Evolutionary conservation across 495 filamentous ascomycete genomes (phyloP).

Genomic region (Trichoderma parareesei): DNA sequence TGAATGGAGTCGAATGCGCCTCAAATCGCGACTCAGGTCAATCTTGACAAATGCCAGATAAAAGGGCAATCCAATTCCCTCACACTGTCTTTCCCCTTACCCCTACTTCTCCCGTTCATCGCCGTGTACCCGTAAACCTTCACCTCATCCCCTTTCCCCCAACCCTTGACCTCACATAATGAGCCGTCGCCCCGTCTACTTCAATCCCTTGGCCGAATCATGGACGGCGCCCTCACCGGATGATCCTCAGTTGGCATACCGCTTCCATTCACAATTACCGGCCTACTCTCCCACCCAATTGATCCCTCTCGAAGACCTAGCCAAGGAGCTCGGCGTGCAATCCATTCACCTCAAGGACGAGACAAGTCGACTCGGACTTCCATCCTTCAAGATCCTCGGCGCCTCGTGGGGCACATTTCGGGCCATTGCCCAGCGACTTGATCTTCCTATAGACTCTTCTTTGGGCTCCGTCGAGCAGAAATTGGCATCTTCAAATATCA

Average conservation of each 20-base stretch:
- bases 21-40: too few relatives aligned
- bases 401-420: constrained; percentile 64
- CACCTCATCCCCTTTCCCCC: neutral
- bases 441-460: constrained; percentile 25
- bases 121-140: neutral
- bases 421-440: constrained; percentile 37
- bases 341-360: constrained; percentile 54
- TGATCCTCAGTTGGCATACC: neutral
- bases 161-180: neutral
- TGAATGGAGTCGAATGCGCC: neutral
- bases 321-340: constrained; percentile 45
- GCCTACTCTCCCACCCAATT: constrained; percentile 43
- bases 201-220: constrained; percentile 8
- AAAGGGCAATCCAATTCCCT: too few relatives aligned
- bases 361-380: constrained; percentile 50
- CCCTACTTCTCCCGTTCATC: too few relatives aligned
- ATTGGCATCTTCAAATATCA: constrained; percentile 19
- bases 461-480: constrained; percentile 23
- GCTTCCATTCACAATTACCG: constrained; percentile 47
- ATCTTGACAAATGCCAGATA: too few relatives aligned
- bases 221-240: constrained; percentile 8
- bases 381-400: constrained; percentile 70
- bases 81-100: too few relatives aligned
- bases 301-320: constrained; percentile 41
- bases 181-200: constrained; percentile 11